A percentile compares a stretch with the other conserved stretches of the same genome.
phyloP scores from a whole-genome alignment of 2,329 filamentous ascomycete genomes.

The Tetracladium maxilliforme region DNA sequence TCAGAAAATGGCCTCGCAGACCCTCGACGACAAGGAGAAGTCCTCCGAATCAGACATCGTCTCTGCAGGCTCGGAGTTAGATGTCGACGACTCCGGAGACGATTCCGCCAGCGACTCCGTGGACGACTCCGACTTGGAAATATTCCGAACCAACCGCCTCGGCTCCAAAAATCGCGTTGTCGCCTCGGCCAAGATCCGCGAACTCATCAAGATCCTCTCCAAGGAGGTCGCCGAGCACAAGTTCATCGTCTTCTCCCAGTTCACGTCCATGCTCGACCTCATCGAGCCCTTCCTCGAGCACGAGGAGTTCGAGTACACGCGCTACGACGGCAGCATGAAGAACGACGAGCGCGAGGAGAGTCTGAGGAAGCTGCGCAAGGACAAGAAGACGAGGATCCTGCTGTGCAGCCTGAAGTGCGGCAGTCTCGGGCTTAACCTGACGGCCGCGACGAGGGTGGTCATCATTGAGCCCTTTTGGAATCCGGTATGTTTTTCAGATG shows the following conservation, averaged over 20 bases:
- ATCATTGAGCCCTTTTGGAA: constrained; percentile 99
- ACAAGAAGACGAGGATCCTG: constrained; percentile 63
- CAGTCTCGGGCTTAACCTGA: constrained; percentile 83
- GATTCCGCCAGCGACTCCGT: constrained; percentile 18
- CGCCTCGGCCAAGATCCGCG: constrained; percentile 81
- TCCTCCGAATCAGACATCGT: constrained; percentile 6
- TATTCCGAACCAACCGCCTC: constrained; percentile 17
- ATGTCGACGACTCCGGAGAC: constrained; percentile 24
- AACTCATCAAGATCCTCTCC: constrained; percentile 67
- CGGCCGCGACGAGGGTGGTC: constrained; percentile 81
- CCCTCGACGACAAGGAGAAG: constrained; percentile 9
- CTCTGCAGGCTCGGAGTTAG: constrained; percentile 26
- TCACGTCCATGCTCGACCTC: constrained; percentile 95
- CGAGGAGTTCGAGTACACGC: constrained; percentile 62
- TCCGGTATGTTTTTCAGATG: constrained; percentile 39
- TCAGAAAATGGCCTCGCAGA: no score
- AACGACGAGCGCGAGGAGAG: constrained; percentile 87
- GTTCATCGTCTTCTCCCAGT: constrained; percentile 97
- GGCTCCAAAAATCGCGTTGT: constrained; percentile 31
- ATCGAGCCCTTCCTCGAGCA: constrained; percentile 79
- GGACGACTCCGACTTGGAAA: constrained; percentile 25
- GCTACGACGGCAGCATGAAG: constrained; percentile 91
- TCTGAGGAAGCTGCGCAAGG: constrained; percentile 59
- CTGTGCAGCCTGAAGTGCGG: constrained; percentile 93
- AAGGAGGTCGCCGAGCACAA: constrained; percentile 74